Conservation (phyloP, 345 rosid genomes). For the Salix exigua region DNA sequence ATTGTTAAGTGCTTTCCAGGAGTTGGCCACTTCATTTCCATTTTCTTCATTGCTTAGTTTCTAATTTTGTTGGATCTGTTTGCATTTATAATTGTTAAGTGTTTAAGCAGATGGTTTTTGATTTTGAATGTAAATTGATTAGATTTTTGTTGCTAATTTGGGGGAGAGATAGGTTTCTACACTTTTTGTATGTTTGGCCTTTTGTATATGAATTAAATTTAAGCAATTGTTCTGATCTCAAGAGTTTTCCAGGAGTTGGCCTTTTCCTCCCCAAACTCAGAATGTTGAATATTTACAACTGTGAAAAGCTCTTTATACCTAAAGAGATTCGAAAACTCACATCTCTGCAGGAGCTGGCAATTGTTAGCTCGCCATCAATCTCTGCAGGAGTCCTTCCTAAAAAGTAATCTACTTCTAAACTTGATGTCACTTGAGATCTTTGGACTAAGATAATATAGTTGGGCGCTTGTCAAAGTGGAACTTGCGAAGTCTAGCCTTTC, state of each 20-base stretch:
- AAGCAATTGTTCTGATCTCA: slow-evolving; percentile 5
- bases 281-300: not conserved
- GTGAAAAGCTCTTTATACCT: slow-evolving; percentile 11
- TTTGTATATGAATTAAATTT: not conserved
- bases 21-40: no score
- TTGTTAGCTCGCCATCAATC: not conserved
- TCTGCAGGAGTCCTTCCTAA: slow-evolving; percentile 7
- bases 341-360: slow-evolving; percentile 9
- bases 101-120: no score
- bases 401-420: slow-evolving; percentile 15
- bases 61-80: no score
- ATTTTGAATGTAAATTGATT: no score
- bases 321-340: slow-evolving; percentile 3
- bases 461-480: slow-evolving; percentile 17
- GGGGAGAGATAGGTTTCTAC: no score
- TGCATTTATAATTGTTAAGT: no score
- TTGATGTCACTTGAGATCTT: slow-evolving; percentile 4
- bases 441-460: slow-evolving; percentile 8
- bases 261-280: not conserved
- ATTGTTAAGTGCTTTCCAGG: no score
- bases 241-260: slow-evolving; percentile 4
- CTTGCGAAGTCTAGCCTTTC: slow-evolving; percentile 13
- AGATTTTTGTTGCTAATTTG: no score
- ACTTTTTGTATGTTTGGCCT: no score
- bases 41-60: no score